Percentiles rank a stretch among this genome's conserved stretches.
phyloP scores from a whole-genome alignment of 176 grass and related monocot species.

The Tillandsia leiboldiana region DNA sequence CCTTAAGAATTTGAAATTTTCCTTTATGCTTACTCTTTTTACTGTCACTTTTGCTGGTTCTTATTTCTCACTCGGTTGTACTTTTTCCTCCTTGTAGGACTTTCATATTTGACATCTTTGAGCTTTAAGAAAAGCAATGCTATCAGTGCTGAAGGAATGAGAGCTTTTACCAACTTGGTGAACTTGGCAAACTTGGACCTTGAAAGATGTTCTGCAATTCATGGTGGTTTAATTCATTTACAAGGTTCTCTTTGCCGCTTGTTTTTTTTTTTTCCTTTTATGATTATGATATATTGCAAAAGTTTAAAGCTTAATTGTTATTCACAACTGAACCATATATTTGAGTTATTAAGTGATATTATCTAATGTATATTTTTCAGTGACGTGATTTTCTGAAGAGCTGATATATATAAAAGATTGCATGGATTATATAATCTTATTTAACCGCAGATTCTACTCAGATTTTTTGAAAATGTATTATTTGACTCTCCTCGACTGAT shows the following conservation, averaged over 20 bases:
- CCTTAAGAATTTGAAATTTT: too few species aligned
- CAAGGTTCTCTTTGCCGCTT: slow-evolving; percentile 49
- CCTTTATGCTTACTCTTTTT: not conserved
- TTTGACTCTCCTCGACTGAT: too few species aligned
- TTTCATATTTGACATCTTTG: slow-evolving; percentile 70
- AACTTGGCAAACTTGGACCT: slow-evolving; percentile 91
- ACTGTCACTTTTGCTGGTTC: not conserved
- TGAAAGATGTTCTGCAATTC: slow-evolving; percentile 71
- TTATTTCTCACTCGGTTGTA: slow-evolving; percentile 3
- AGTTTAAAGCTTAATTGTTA: not conserved
- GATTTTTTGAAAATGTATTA: not conserved
- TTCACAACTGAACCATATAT: not conserved
- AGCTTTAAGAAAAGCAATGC: slow-evolving; percentile 76
- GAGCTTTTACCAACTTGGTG: slow-evolving; percentile 57
- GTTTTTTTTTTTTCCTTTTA: slow-evolving; percentile 1
- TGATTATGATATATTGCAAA: not conserved
- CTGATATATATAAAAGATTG: not conserved
- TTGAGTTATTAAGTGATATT: not conserved
- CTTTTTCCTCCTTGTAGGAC: slow-evolving; percentile 36
- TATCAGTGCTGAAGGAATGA: slow-evolving; percentile 79
- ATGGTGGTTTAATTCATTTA: slow-evolving; percentile 74
- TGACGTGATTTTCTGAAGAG: not conserved
- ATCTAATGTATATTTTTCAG: not conserved
- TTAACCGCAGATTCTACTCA: not conserved
- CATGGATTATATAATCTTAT: not conserved